These are phyloP conservation scores for Linaria vulgaris DNA, from an alignment of 257 asterid species.

Conservation along the genomic window DNA sequence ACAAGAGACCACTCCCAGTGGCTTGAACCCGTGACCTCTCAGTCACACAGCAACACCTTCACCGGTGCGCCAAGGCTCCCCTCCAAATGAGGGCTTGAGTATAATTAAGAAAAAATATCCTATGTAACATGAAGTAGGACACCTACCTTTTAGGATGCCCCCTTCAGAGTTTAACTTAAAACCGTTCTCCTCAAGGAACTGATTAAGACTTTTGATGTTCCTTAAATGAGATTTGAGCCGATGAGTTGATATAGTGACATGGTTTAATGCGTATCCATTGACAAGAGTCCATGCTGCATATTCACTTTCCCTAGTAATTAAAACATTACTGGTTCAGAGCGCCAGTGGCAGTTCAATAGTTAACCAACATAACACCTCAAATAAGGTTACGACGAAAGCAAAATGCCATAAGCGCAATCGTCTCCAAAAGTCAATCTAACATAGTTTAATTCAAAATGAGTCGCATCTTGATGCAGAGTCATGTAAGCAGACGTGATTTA, in stretches of 20 bases:
- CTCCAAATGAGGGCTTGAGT: too few species aligned
- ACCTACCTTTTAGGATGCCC: slow-evolving; percentile 82
- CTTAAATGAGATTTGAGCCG: slow-evolving; percentile 67
- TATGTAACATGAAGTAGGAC: too few species aligned
- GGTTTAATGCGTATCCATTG: slow-evolving; percentile 82
- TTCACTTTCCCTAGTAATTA: slow-evolving; percentile 81
- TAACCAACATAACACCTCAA: background rate
- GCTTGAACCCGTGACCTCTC: too few species aligned
- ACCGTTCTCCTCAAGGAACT: slow-evolving; percentile 77
- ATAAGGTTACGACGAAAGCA: background rate
- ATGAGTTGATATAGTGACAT: slow-evolving; percentile 82
- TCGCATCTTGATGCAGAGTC: too few species aligned
- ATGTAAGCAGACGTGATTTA: slow-evolving; percentile 26
- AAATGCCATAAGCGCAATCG: too few species aligned
- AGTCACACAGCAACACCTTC: too few species aligned
- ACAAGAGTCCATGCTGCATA: slow-evolving; percentile 99
- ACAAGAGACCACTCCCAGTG: background rate
- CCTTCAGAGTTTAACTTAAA: slow-evolving; percentile 91
- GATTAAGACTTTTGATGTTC: slow-evolving; percentile 55
- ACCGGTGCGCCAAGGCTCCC: too few species aligned
- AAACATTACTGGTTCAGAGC: slow-evolving; percentile 13
- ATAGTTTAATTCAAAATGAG: too few species aligned
- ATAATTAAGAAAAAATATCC: too few species aligned
- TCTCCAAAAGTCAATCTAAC: background rate
- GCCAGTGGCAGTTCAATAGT: background rate